phyloP scores from a whole-genome alignment of 768 basidiomycete species.

The Aureoboletus auriporus region DNA sequence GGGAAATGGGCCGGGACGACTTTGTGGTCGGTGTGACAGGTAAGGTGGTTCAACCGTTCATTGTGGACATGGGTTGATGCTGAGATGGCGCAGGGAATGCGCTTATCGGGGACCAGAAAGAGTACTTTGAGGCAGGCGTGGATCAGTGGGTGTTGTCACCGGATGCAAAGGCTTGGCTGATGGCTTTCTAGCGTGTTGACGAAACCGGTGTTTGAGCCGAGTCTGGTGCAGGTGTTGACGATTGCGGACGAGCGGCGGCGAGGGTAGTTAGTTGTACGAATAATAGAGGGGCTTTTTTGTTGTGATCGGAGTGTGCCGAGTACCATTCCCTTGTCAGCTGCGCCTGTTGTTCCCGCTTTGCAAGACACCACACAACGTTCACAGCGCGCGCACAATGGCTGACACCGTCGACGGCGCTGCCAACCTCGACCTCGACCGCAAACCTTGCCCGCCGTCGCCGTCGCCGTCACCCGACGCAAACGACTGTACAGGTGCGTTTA shows the following conservation, averaged over 20 bases:
- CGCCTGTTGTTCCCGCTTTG: slow-evolving; percentile 29
- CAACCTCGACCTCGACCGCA: slow-evolving; percentile 16
- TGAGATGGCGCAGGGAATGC: slow-evolving; percentile 46
- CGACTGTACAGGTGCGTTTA: slow-evolving; percentile 40
- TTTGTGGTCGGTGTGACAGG: slow-evolving; percentile 84
- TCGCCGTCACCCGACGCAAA: slow-evolving; percentile 44
- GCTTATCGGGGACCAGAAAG: slow-evolving; percentile 58
- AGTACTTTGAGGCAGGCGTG: slow-evolving; percentile 72
- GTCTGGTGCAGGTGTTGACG: slow-evolving; percentile 38
- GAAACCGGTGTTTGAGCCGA: slow-evolving; percentile 71
- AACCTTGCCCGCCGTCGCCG: slow-evolving; percentile 23
- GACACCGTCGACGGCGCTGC: slow-evolving; percentile 19
- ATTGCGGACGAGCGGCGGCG: slow-evolving; percentile 38
- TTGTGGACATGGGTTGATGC: not conserved
- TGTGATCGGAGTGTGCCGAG: slow-evolving; percentile 33
- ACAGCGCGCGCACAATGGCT: slow-evolving; percentile 25
- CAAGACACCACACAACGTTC: slow-evolving; percentile 19
- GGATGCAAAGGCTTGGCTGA: not conserved
- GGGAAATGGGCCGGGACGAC: slow-evolving; percentile 62
- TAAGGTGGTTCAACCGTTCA: slow-evolving; percentile 24
- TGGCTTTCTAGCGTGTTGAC: slow-evolving; percentile 57
- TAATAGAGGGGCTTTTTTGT: slow-evolving; percentile 16
- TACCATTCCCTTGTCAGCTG: slow-evolving; percentile 26
- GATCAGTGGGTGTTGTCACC: slow-evolving; percentile 50
- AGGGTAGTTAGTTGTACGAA: not conserved